phyloP scores from a whole-genome alignment of 495 filamentous ascomycete species.

The Hypomontagnella submonticulosa region DNA sequence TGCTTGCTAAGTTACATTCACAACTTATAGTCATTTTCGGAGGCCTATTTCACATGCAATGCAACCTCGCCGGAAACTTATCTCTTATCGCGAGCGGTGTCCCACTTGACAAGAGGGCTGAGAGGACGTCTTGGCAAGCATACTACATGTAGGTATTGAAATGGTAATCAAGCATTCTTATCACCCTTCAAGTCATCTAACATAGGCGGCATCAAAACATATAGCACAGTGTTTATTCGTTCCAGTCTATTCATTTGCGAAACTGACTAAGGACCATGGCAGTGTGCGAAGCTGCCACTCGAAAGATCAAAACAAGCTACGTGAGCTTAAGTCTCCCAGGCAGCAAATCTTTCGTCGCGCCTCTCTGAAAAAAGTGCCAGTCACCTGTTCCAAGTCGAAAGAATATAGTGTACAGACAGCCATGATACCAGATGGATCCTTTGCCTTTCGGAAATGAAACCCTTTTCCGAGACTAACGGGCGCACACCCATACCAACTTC shows the following conservation, averaged over 20 bases:
- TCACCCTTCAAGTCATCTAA: no score
- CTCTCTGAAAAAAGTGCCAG: conserved; percentile 16
- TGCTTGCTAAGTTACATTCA: no score
- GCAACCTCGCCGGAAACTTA: no score
- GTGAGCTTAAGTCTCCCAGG: conserved; percentile 15
- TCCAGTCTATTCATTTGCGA: conserved; percentile 35
- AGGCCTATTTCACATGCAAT: no score
- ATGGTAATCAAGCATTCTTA: no score
- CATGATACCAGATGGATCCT: conserved; percentile 26
- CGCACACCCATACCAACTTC: conserved; percentile 15
- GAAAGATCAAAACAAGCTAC: conserved; percentile 6
- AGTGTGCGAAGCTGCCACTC: conserved; percentile 15
- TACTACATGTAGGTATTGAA: no score
- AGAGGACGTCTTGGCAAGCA: no score
- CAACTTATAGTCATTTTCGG: no score
- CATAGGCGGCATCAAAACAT: neutral
- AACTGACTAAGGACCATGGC: conserved; percentile 21
- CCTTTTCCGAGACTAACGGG: conserved; percentile 20
- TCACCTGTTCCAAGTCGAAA: conserved; percentile 32
- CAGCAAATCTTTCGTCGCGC: conserved; percentile 7
- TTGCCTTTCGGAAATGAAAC: conserved; percentile 28
- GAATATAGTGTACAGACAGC: conserved; percentile 41
- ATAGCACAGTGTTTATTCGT: conserved; percentile 9
- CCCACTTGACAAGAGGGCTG: no score
- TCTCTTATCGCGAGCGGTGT: no score